Percentiles rank a stretch among this genome's conserved stretches.
Evolutionary conservation across 495 filamentous ascomycete genomes (phyloP).

Genomic region (Lentithecium fluviatile): DNA sequence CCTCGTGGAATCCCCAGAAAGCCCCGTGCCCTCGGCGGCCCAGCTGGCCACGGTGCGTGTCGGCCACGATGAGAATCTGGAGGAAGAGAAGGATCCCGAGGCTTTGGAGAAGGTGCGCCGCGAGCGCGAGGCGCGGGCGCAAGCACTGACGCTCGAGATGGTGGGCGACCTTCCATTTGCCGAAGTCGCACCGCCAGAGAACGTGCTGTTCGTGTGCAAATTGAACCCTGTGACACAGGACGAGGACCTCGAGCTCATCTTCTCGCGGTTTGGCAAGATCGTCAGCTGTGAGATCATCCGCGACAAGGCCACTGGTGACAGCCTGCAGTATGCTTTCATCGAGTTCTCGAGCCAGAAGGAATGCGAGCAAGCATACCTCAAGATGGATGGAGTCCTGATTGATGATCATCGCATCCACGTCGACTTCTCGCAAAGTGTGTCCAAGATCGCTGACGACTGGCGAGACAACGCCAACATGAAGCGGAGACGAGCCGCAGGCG

Average conservation of each 20-base stretch:
- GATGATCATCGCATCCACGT: constrained; percentile 98
- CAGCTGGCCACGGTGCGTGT: constrained; percentile 91
- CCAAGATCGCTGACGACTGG: constrained; percentile 87
- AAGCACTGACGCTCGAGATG: constrained; percentile 94
- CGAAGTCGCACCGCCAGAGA: constrained; percentile 96
- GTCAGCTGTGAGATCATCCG: constrained; percentile 95
- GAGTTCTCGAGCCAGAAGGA: constrained; percentile 90
- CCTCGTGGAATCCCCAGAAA: constrained; percentile 70
- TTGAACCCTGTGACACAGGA: constrained; percentile 95
- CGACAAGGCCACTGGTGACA: constrained; percentile 90
- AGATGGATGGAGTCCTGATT: constrained; percentile 95
- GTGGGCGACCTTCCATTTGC: constrained; percentile 97
- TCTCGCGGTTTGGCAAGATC: constrained; percentile 94
- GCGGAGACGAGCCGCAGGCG: constrained; percentile 65
- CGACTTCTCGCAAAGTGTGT: constrained; percentile 95
- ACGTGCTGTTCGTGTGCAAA: constrained; percentile 97
- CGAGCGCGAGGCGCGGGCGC: constrained; percentile 89
- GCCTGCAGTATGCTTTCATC: constrained; percentile 95
- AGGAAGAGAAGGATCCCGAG: constrained; percentile 74
- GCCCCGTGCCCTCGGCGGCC: constrained; percentile 76
- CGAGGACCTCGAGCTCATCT: constrained; percentile 91
- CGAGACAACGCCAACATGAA: constrained; percentile 83
- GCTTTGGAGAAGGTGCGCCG: constrained; percentile 74
- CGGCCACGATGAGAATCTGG: constrained; percentile 79
- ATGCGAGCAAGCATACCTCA: constrained; percentile 95